Evolutionary conservation across 768 basidiomycete genomes (phyloP), one percentile per base, ranked within the genome.

Genomic region (Phaeotremella fagi): DNA sequence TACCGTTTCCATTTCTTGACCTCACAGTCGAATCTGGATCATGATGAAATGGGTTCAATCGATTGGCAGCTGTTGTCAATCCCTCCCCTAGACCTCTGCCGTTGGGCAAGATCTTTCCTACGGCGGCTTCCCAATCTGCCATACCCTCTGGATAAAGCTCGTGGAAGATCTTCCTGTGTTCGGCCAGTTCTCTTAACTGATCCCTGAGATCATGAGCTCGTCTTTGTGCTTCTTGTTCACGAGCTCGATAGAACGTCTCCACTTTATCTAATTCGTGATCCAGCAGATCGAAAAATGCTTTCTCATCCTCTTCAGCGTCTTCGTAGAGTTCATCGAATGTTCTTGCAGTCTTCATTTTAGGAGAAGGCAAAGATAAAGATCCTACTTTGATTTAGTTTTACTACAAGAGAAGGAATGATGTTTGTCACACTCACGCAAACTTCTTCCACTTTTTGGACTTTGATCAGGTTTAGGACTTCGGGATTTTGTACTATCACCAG

Each of bases 211-310:
- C 66, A n/a, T 74, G 61, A 7, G 68, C 72, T 14, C 77, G 66
- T 22, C 63, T 53, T 1, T 61, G 44, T 3, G 75, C 82, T 81
- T 84, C 75, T 80, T 83, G 42, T 78, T 79, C 75, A 83, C 90
- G 80, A 23, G 81, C 82, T 4, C 80, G 64, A 70, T 88, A 98
- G 73, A 99, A 99, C 0, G 77, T 75, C 54, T 88, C 87, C 12
- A 97, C 82, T 72, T 94, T 95, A 20, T 85, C 82, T 2, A 97
- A 77, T 69, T 99, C 85, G 0, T 68, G 68, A 60, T 95, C 87
- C 5, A 97, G 78, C 22, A 82, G 78, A 2, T 82, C 79, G 55
- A 98, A 88, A 76, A 95, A 98, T 4, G 78, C 78, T 26, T 75
- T 66, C 65, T 92, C 86, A 22, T 79, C 75, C 0, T 82, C 78